These are phyloP conservation scores for Ganoderma multipileum DNA, from an alignment of 1,284 basidiomycete genomes.

Conservation along the genomic window DNA sequence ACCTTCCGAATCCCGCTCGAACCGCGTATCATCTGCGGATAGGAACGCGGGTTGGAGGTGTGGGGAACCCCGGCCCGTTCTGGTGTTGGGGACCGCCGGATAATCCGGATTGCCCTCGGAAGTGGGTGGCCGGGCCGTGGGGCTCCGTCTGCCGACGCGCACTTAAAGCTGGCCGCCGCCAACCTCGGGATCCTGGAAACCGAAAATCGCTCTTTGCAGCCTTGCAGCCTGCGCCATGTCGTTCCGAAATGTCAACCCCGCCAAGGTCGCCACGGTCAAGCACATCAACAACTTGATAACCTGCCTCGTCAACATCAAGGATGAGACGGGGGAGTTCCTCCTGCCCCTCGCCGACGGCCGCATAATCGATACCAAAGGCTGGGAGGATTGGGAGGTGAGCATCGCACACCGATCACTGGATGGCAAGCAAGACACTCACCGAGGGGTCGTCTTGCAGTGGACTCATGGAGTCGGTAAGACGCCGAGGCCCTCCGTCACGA, in stretches of 20 bases:
- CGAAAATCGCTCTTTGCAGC: not conserved
- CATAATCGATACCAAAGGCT: conserved; percentile 71
- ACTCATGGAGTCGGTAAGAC: conserved; percentile 59
- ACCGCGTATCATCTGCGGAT: not conserved
- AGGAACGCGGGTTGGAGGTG: conserved; percentile 6
- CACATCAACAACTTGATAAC: conserved; percentile 57
- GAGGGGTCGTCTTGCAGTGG: conserved; percentile 46
- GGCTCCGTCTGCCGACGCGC: not conserved
- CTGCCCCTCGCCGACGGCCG: conserved; percentile 61
- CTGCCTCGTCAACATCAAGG: conserved; percentile 66
- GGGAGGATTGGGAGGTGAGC: conserved; percentile 68
- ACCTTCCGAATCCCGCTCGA: not conserved
- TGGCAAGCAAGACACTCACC: not conserved
- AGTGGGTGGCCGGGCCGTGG: not conserved
- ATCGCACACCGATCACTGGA: not conserved
- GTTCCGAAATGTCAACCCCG: conserved; percentile 17
- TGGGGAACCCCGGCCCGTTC: not conserved
- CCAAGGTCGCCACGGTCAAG: conserved; percentile 42
- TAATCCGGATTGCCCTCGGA: not conserved
- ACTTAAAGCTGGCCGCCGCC: not conserved
- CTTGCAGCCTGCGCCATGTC: conserved; percentile 9
- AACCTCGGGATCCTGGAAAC: not conserved
- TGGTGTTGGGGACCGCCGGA: not conserved
- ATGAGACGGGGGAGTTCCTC: conserved; percentile 64
- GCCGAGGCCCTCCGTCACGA: conserved; percentile 3